phyloP scores from a whole-genome alignment of 805 yeast species.

The Nakazawaea laoshanensis region DNA sequence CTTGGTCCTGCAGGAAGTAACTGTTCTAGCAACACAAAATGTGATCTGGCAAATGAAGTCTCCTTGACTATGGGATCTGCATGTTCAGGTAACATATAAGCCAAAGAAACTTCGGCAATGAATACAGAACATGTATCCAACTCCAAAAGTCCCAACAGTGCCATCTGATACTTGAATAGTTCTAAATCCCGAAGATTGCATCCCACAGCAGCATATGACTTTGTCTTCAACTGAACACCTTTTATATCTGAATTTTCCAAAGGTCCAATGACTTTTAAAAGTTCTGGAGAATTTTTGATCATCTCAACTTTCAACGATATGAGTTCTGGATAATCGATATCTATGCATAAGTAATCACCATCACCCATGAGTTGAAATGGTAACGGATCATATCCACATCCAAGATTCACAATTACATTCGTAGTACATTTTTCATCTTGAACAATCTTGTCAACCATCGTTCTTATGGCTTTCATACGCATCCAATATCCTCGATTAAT shows the following conservation, averaged over 20 bases:
- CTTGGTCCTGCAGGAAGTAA: constrained; percentile 50
- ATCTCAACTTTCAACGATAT: constrained; percentile 45
- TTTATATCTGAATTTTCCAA: constrained; percentile 6
- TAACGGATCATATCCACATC: constrained; percentile 70
- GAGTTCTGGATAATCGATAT: constrained; percentile 70
- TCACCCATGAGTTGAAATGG: constrained; percentile 39
- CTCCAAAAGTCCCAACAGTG: constrained; percentile 16
- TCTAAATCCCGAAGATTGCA: constrained; percentile 52
- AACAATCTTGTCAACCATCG: constrained; percentile 40
- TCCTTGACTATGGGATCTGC: constrained; percentile 54
- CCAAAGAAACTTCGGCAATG: constrained; percentile 76
- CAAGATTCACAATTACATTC: constrained; percentile 49
- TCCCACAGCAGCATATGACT: constrained; percentile 48
- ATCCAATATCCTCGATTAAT: constrained; percentile 82
- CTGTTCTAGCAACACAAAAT: constrained; percentile 65
- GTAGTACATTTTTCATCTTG: constrained; percentile 16
- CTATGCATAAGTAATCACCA: constrained; percentile 40
- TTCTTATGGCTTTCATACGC: constrained; percentile 61
- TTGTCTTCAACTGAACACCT: constrained; percentile 26
- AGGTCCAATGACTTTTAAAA: constrained; percentile 35
- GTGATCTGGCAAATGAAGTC: constrained; percentile 42
- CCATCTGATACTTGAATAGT: constrained; percentile 26
- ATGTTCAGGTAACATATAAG: constrained; percentile 62
- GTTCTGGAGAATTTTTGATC: constrained; percentile 39
- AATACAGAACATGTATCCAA: constrained; percentile 40